These are phyloP conservation scores for Rhodotorula sp. DNA, from an alignment of 1,284 basidiomycete species.

Conservation along the genomic window DNA sequence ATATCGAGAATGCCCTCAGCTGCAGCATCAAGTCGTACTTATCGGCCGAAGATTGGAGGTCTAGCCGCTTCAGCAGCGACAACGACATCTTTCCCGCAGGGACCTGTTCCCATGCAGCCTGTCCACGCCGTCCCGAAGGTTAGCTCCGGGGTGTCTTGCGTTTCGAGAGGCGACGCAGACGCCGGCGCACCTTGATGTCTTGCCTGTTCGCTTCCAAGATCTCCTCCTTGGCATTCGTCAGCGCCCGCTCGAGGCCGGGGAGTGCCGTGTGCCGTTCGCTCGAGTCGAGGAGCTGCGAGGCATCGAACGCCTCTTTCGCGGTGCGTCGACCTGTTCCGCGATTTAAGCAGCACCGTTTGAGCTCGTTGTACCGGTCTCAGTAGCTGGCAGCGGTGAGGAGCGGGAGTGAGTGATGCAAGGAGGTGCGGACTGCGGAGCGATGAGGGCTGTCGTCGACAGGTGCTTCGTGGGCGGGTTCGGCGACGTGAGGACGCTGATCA, in stretches of 20 bases:
- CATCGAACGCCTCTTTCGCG: slow-evolving; percentile 78
- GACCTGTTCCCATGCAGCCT: slow-evolving; percentile 71
- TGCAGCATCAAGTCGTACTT: slow-evolving; percentile 95
- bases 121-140: background rate
- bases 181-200: slow-evolving; percentile 63
- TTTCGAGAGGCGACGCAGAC: slow-evolving; percentile 51
- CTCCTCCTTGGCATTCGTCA: slow-evolving; percentile 63
- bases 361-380: no score
- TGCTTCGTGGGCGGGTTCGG: no score
- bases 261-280: slow-evolving; percentile 70
- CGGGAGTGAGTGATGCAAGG: no score
- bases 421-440: no score
- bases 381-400: no score
- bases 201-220: slow-evolving; percentile 75
- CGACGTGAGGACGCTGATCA: no score
- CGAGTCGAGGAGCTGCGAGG: slow-evolving; percentile 72
- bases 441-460: no score
- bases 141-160: background rate
- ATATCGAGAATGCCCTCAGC: slow-evolving; percentile 86
- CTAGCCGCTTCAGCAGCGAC: slow-evolving; percentile 79
- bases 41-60: slow-evolving; percentile 70
- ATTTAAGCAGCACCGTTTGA: no score
- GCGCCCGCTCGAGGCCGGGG: slow-evolving; percentile 64
- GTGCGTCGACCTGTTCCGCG: no score
- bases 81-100: slow-evolving; percentile 76